Conservation (phyloP, 768 basidiomycete species). For the Boletus vinaceobasis region DNA sequence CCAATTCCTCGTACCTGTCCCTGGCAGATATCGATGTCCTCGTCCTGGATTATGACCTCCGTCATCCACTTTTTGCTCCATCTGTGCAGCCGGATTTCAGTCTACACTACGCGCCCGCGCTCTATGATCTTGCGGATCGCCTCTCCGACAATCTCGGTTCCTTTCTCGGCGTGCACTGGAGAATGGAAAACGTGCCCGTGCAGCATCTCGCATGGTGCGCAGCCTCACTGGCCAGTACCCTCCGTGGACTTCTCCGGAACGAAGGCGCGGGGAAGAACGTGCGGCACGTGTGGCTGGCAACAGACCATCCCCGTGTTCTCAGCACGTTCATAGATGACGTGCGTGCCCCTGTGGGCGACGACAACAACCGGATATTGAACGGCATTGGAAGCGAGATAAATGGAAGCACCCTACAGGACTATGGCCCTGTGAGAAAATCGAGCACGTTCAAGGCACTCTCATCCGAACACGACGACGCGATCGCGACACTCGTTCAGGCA, state of each 20-base stretch:
- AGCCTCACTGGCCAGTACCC: slow-evolving; percentile 43
- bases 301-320: slow-evolving; percentile 43
- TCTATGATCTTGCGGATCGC: slow-evolving; percentile 39
- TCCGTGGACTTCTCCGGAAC: slow-evolving; percentile 35
- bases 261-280: slow-evolving; percentile 30
- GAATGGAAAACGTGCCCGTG: slow-evolving; percentile 48
- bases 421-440: slow-evolving; percentile 29
- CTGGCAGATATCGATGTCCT: slow-evolving; percentile 40
- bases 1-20: slow-evolving; percentile 15
- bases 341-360: slow-evolving; percentile 17
- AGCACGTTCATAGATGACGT: not conserved
- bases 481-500: slow-evolving; percentile 40
- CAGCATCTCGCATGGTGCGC: slow-evolving; percentile 47
- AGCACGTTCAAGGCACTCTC: slow-evolving; percentile 47
- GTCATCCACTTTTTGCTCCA: slow-evolving; percentile 39
- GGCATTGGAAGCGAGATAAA: not conserved
- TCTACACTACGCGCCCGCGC: slow-evolving; percentile 43
- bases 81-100: not conserved
- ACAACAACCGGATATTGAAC: not conserved
- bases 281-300: slow-evolving; percentile 51
- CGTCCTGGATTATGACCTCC: slow-evolving; percentile 52
- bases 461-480: slow-evolving; percentile 43
- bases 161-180: slow-evolving; percentile 55
- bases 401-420: not conserved
- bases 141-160: slow-evolving; percentile 35